Evolutionary conservation across 306 rosid species (phyloP).

Genomic region (Alnus glutinosa): DNA sequence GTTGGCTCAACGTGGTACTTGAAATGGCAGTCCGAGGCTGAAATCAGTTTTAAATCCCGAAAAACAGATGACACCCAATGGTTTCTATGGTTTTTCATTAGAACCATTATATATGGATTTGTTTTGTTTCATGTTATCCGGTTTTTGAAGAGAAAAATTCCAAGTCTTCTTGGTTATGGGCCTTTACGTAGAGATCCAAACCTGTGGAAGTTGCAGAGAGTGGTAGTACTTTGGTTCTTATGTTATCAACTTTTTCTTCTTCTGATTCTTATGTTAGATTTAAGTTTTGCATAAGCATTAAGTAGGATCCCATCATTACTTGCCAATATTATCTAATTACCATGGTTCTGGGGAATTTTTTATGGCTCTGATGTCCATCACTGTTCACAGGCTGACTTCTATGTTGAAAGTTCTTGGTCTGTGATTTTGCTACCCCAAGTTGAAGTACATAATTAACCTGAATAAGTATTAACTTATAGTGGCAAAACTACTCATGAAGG

Average conservation of each 20-base stretch:
- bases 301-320: neutral
- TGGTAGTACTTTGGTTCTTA: constrained; percentile 59
- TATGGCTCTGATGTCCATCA: neutral
- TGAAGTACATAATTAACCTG: neutral
- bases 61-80: constrained; percentile 46
- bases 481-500: neutral
- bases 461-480: neutral
- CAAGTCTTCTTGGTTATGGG: constrained; percentile 68
- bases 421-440: neutral
- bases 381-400: neutral
- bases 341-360: neutral
- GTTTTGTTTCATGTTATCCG: constrained; percentile 54
- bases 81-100: constrained; percentile 59
- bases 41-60: constrained; percentile 52
- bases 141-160: constrained; percentile 54
- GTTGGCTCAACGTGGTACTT: constrained; percentile 79
- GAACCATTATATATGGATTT: constrained; percentile 59
- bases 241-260: constrained; percentile 14
- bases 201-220: constrained; percentile 57
- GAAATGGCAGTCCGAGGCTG: constrained; percentile 91
- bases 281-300: constrained; percentile 17
- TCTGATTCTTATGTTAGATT: constrained; percentile 18
- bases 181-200: constrained; percentile 78
- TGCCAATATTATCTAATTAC: neutral
- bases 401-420: neutral